Evolutionary conservation across 371 early-diverging fungal genomes (phyloP).

Genomic region (Circinella minor): DNA sequence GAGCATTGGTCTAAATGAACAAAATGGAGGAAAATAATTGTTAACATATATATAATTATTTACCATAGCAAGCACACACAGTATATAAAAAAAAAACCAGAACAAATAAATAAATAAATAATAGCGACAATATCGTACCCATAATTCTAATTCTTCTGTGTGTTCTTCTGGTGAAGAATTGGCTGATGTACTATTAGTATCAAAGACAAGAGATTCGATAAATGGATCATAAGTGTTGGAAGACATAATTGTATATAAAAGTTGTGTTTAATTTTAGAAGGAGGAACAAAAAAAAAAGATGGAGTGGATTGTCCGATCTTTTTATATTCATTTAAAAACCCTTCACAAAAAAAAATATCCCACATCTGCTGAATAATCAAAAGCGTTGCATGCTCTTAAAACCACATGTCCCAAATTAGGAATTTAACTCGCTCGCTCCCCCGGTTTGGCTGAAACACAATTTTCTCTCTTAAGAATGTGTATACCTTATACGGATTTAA

Average conservation of each 20-base stretch:
- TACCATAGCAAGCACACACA: too few species aligned
- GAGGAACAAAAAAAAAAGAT: not conserved
- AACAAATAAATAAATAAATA: not conserved
- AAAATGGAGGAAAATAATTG: not conserved
- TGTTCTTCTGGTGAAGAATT: not conserved
- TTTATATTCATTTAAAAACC: slow-evolving; percentile 5
- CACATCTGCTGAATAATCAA: slow-evolving; percentile 8
- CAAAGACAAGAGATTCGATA: slow-evolving; percentile 4
- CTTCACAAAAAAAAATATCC: not conserved
- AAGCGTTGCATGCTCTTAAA: not conserved
- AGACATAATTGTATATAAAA: not conserved
- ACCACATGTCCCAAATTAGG: not conserved
- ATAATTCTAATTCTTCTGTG: slow-evolving; percentile 5
- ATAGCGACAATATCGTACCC: not conserved
- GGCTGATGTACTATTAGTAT: not conserved
- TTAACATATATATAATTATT: too few species aligned
- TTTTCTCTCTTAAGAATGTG: too few species aligned
- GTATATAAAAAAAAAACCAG: too few species aligned
- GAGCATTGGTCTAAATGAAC: slow-evolving; percentile 45
- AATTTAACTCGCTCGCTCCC: not conserved
- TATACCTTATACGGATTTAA: too few species aligned
- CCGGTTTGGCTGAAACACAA: too few species aligned
- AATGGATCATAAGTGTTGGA: not conserved
- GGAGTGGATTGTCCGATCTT: not conserved
- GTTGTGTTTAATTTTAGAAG: not conserved